Conservation (phyloP, 352 stramenopile species). For the Phytophthora cactorum region DNA sequence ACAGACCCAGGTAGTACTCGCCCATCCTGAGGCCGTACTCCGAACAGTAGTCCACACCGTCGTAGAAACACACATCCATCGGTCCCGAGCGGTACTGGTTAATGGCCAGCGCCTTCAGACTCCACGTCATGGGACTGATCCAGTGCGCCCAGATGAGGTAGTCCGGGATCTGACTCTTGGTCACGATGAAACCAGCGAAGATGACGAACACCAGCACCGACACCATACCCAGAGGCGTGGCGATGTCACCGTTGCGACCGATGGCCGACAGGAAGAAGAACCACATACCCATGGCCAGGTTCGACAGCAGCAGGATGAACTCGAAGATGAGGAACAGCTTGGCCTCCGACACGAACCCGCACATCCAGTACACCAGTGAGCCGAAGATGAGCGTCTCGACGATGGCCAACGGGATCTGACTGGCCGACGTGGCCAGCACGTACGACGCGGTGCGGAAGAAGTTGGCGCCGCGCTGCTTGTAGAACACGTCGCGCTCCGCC, state of each 20-base stretch:
- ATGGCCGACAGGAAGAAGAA: constrained; percentile 28
- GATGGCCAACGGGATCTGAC: background rate
- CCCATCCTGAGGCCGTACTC: constrained; percentile 39
- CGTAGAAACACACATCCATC: constrained; percentile 37
- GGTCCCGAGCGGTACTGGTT: constrained; percentile 34
- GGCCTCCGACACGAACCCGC: background rate
- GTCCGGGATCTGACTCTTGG: constrained; percentile 46
- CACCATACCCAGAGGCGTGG: constrained; percentile 45
- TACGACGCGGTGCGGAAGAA: constrained; percentile 79
- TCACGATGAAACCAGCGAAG: constrained; percentile 56
- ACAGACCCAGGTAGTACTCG: constrained; percentile 38
- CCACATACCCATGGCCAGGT: background rate
- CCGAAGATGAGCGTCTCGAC: background rate
- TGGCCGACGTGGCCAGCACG: constrained; percentile 44
- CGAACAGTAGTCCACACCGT: constrained; percentile 28
- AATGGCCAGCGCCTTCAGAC: constrained; percentile 34
- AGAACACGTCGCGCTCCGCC: constrained; percentile 55
- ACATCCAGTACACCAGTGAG: background rate
- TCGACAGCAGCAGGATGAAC: background rate
- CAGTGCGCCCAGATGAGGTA: constrained; percentile 62
- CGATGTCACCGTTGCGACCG: constrained; percentile 33
- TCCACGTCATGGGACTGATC: constrained; percentile 63
- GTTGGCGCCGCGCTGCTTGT: constrained; percentile 79
- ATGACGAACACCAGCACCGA: constrained; percentile 50
- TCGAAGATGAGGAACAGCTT: background rate